Conservation (phyloP, 2,329 filamentous ascomycete species). For the Akanthomyces muscarius region DNA sequence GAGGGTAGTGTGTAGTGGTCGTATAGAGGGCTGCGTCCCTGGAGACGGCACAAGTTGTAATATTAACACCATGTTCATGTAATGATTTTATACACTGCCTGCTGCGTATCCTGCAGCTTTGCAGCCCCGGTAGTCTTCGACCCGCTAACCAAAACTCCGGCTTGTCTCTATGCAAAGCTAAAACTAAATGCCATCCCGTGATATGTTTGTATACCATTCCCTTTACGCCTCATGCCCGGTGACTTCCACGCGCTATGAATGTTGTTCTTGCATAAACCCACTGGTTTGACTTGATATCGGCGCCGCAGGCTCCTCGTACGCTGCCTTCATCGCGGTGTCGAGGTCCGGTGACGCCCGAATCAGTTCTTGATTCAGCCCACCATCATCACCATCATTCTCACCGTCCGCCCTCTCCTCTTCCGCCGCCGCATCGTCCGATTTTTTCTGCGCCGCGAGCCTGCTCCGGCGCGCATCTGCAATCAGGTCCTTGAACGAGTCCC, state of each 20-base stretch:
- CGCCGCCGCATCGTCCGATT: constrained; percentile 25
- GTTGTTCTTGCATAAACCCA: not conserved
- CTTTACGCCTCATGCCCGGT: not conserved
- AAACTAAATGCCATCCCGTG: not conserved
- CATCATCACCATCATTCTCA: not conserved
- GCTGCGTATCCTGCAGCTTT: not conserved
- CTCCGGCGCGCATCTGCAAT: constrained; percentile 70
- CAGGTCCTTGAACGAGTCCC: constrained; percentile 70
- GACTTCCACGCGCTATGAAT: not conserved
- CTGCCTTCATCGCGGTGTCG: not conserved
- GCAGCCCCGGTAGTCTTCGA: not conserved
- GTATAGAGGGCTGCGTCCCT: not conserved
- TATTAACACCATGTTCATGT: constrained; percentile 9
- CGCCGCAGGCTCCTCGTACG: not conserved
- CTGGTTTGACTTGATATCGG: not conserved
- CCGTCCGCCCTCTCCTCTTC: constrained; percentile 11
- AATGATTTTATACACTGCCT: constrained; percentile 1
- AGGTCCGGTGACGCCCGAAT: not conserved
- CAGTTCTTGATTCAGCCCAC: not conserved
- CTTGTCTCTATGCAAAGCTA: not conserved
- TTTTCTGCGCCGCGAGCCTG: constrained; percentile 38
- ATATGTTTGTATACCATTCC: not conserved
- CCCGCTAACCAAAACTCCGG: not conserved
- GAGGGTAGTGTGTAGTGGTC: not conserved
- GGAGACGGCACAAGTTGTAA: not conserved